Conservation (phyloP, 306 rosid genomes). For the Pyrus communis region DNA sequence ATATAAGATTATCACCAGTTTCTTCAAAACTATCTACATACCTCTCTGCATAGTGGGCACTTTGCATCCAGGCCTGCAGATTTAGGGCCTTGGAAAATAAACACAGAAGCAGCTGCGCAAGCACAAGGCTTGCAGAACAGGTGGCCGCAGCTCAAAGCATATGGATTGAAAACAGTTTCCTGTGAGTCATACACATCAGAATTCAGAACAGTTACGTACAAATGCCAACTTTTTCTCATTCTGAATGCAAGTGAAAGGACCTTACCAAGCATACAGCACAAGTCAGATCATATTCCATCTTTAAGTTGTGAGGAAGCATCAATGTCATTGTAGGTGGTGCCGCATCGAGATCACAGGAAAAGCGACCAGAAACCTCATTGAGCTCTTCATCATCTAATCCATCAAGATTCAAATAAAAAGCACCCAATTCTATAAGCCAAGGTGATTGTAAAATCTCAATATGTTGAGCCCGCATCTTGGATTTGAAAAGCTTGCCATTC, state of each 20-base stretch:
- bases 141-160: slow-evolving; percentile 87
- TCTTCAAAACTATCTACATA: slow-evolving; percentile 20
- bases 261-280: slow-evolving; percentile 94
- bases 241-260: slow-evolving; percentile 7
- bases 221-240: background rate
- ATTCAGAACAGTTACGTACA: background rate
- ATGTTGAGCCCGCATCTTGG: slow-evolving; percentile 65
- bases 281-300: slow-evolving; percentile 61
- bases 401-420: slow-evolving; percentile 63
- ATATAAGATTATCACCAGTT: background rate
- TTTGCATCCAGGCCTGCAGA: slow-evolving; percentile 50
- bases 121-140: slow-evolving; percentile 88
- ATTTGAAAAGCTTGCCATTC: slow-evolving; percentile 66
- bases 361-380: slow-evolving; percentile 42
- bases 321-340: slow-evolving; percentile 45
- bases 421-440: slow-evolving; percentile 88
- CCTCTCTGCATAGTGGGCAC: slow-evolving; percentile 97
- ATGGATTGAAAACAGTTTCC: slow-evolving; percentile 75
- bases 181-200: slow-evolving; percentile 20
- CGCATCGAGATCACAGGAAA: slow-evolving; percentile 43
- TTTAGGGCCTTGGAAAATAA: slow-evolving; percentile 71
- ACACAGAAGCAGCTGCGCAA: slow-evolving; percentile 81
- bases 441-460: slow-evolving; percentile 85
- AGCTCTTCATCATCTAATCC: slow-evolving; percentile 35
- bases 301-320: slow-evolving; percentile 61